These are phyloP conservation scores for Kwoniella pini DNA, from an alignment of 768 basidiomycete species.

Conservation along the genomic window DNA sequence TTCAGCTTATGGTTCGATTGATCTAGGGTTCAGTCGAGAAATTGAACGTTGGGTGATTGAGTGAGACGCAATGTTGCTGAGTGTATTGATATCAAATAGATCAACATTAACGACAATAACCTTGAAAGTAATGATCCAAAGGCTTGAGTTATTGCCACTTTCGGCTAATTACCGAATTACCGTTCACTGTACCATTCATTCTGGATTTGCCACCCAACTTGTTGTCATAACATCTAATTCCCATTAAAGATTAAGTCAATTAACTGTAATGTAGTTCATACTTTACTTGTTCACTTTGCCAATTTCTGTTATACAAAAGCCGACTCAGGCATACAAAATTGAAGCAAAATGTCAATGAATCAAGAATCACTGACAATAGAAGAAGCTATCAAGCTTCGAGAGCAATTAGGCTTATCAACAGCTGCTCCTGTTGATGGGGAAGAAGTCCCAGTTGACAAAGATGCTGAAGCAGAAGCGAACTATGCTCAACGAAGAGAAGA, in stretches of 20 bases:
- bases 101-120: too few species aligned
- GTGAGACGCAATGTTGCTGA: too few species aligned
- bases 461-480: constrained; percentile 83
- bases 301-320: too few species aligned
- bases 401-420: constrained; percentile 89
- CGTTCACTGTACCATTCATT: constrained; percentile 12
- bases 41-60: constrained; percentile 2
- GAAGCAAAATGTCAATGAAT: constrained; percentile 21
- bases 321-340: too few species aligned
- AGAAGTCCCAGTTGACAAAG: constrained; percentile 55
- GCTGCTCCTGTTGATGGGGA: constrained; percentile 71
- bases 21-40: not conserved
- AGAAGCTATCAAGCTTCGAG: constrained; percentile 73
- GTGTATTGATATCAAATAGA: too few species aligned
- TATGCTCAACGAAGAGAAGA: constrained; percentile 71
- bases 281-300: too few species aligned
- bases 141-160: constrained; percentile 1
- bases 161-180: not conserved
- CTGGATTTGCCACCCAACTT: constrained; percentile 15
- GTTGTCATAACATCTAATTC: not conserved
- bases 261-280: too few species aligned
- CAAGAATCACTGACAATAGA: constrained; percentile 50
- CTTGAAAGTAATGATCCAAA: not conserved
- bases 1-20: not conserved
- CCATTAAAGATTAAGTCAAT: too few species aligned